Evolutionary conservation across 2,329 filamentous ascomycete species (phyloP), one percentile per base, ranked within the genome.

Genomic region (Fusarium duplospermum): DNA sequence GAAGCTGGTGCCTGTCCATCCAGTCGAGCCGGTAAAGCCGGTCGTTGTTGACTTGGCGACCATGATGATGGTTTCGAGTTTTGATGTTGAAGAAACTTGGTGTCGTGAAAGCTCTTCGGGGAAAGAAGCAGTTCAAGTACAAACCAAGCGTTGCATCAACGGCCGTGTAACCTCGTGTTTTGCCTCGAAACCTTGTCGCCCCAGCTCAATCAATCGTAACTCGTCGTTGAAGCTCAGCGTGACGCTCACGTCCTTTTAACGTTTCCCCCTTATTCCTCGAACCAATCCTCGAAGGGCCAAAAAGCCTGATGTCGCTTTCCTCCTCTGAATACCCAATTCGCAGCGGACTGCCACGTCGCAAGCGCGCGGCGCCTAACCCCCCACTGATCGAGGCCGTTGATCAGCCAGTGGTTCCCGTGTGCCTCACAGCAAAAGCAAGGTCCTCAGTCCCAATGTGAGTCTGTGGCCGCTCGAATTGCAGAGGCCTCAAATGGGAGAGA

Each of bases 1-100:
- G 72, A 76, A 62, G 63, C 77, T 67, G 31, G 72, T 78, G 10
- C 72, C 69, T 10, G 72, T 74, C 64, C 61, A 74, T 50, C 71
- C 71, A 11, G 71, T 74, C 4, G 76, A 56, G 83, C 83, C 22
- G 81, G 84, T 69, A 72, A 77, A 60, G 31, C 77, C 76, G 67
- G 76, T 78, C 3, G 66, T 47, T 62, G 76, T 74, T 62, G 77
- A 78, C 69, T 77, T 79, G 36, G 78, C 75, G 56, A 70, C 79
- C 78, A 81, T 82, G 62, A 35, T 74, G 66, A 69, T 52, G 47
- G 36, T 50, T 4, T 33, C 33, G 14, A 6, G 16, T 38, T 22
- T 60, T 31, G 36, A 14, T 64, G 64, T 52, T 22, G 50, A 62
- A 16, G 47, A 20, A 64, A 45, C 35, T 58, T 27, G 38, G 20